Evolutionary conservation across 2,329 filamentous ascomycete species (phyloP).

Genomic region (Cladophialophora exuberans): DNA sequence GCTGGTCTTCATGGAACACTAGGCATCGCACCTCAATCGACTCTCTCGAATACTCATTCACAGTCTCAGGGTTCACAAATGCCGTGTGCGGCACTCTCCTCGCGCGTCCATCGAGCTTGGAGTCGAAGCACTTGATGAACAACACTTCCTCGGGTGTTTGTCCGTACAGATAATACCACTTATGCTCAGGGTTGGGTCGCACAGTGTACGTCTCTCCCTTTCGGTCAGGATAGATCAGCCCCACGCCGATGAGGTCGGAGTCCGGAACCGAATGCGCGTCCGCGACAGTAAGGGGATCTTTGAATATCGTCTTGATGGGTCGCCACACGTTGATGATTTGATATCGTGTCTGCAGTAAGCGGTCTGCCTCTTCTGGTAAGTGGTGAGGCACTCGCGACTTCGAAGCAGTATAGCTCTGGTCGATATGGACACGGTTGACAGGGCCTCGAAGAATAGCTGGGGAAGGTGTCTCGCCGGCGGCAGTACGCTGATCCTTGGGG

Average conservation of each 20-base stretch:
- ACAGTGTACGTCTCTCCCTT: conserved; percentile 56
- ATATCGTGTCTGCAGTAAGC: conserved; percentile 48
- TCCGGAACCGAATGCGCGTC: conserved; percentile 56
- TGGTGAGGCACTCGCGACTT: conserved; percentile 49
- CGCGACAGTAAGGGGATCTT: conserved; percentile 59
- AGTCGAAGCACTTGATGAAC: conserved; percentile 66
- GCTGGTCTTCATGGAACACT: conserved; percentile 34
- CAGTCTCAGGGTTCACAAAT: conserved; percentile 55
- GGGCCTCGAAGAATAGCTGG: conserved; percentile 44
- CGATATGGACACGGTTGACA: conserved; percentile 56
- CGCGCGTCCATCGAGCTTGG: conserved; percentile 56
- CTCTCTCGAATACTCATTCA: conserved; percentile 48
- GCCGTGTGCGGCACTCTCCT: conserved; percentile 60
- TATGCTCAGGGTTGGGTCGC: conserved; percentile 46
- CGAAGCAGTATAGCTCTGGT: conserved; percentile 52
- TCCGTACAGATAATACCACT: conserved; percentile 58
- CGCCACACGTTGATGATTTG: conserved; percentile 59
- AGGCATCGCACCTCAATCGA: conserved; percentile 60
- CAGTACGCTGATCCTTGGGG: conserved; percentile 37
- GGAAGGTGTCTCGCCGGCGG: not conserved
- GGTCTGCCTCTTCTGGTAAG: conserved; percentile 47
- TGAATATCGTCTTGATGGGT: conserved; percentile 54
- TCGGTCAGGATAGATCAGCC: conserved; percentile 56
- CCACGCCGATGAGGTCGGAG: conserved; percentile 53
- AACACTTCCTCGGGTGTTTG: conserved; percentile 59